Conservation (phyloP, 305 asterid genomes). For the Petunia hybrid region DNA sequence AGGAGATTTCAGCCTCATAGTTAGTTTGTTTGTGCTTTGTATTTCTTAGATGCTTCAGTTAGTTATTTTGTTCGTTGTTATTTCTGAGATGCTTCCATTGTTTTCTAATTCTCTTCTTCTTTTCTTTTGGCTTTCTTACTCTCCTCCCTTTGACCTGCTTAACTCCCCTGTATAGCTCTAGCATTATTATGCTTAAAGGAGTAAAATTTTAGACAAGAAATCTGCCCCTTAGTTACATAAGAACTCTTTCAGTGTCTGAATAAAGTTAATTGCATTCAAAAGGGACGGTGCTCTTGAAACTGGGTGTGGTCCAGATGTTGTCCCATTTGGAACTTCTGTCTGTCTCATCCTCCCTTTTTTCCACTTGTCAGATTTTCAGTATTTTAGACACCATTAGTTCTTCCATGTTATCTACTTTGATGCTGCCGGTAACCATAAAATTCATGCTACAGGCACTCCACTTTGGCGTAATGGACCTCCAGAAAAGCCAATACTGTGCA, state of each 20-base stretch:
- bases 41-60: not conserved
- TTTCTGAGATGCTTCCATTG: conserved; percentile 4
- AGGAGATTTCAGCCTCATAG: not conserved
- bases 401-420: conserved; percentile 33
- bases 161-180: too few species aligned
- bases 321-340: too few species aligned
- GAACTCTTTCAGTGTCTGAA: too few species aligned
- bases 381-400: conserved; percentile 28
- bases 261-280: too few species aligned
- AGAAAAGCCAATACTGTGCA: conserved; percentile 96
- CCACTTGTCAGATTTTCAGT: not conserved
- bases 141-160: too few species aligned
- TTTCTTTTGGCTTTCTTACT: too few species aligned
- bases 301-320: too few species aligned
- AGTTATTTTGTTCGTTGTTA: not conserved
- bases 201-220: too few species aligned
- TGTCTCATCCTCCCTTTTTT: too few species aligned
- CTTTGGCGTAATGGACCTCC: conserved; percentile 99
- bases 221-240: too few species aligned
- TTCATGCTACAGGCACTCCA: conserved; percentile 75
- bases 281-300: too few species aligned
- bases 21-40: not conserved
- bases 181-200: too few species aligned
- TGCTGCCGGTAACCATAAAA: conserved; percentile 37
- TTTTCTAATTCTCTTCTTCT: not conserved